Conservation (phyloP, 805 yeast genomes). For the Candida sithepensis region DNA sequence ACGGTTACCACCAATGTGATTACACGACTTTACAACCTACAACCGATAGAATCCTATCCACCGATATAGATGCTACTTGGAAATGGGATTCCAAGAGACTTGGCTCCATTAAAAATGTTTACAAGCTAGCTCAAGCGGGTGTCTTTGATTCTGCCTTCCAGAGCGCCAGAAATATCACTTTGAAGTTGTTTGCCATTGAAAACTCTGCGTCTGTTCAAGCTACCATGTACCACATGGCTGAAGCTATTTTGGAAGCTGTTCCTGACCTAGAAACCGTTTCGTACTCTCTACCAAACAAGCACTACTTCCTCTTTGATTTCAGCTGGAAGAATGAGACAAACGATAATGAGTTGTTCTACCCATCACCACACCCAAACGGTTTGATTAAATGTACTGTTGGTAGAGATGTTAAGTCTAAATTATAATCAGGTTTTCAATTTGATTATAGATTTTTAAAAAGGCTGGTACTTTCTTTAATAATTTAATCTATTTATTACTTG, state of each 20-base stretch:
- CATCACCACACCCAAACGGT: slow-evolving; percentile 91
- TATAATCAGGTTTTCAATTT: slow-evolving; percentile 28
- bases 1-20: slow-evolving; percentile 82
- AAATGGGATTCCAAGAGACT: slow-evolving; percentile 51
- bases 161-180: slow-evolving; percentile 64
- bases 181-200: slow-evolving; percentile 77
- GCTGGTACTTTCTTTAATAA: not conserved
- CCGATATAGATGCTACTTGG: slow-evolving; percentile 79
- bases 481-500: not conserved
- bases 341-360: slow-evolving; percentile 83
- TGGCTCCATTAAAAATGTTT: slow-evolving; percentile 47
- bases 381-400: slow-evolving; percentile 84
- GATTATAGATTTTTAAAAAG: not conserved
- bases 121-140: slow-evolving; percentile 52
- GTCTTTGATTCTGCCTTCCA: slow-evolving; percentile 62
- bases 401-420: slow-evolving; percentile 57
- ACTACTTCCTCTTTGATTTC: slow-evolving; percentile 77
- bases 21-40: slow-evolving; percentile 86
- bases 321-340: slow-evolving; percentile 80
- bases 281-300: slow-evolving; percentile 86
- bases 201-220: slow-evolving; percentile 95
- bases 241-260: slow-evolving; percentile 59
- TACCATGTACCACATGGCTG: slow-evolving; percentile 91
- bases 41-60: slow-evolving; percentile 79
- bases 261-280: slow-evolving; percentile 60